These are phyloP conservation scores for Pichia rugopelliculosa DNA, from an alignment of 805 yeast species.

Conservation along the genomic window DNA sequence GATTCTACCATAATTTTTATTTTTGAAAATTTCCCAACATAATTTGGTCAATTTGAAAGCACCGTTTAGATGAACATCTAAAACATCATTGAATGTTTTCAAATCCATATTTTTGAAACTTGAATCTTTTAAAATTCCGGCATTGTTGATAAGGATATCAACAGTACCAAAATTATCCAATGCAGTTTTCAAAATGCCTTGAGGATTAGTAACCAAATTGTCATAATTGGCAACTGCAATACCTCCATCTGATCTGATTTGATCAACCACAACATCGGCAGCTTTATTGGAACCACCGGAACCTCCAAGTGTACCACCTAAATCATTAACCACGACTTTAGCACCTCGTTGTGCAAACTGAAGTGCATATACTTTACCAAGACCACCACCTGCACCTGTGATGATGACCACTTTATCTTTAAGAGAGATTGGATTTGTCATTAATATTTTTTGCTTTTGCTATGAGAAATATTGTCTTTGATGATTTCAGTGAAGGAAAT, in stretches of 20 bases:
- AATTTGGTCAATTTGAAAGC: constrained; percentile 78
- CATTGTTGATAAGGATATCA: constrained; percentile 85
- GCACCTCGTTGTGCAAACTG: constrained; percentile 90
- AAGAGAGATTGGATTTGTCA: constrained; percentile 35
- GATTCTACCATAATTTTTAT: constrained; percentile 83
- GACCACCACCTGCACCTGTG: constrained; percentile 98
- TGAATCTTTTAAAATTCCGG: constrained; percentile 88
- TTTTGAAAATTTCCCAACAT: constrained; percentile 85
- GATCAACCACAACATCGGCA: constrained; percentile 86
- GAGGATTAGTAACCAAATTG: constrained; percentile 77
- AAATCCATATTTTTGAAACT: constrained; percentile 81
- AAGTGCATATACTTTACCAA: constrained; percentile 82
- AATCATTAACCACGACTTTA: constrained; percentile 88
- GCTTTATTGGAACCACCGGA: constrained; percentile 62
- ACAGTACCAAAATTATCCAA: constrained; percentile 81
- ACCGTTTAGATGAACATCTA: constrained; percentile 86
- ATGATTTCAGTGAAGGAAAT: too few species aligned
- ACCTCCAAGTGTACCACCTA: constrained; percentile 79
- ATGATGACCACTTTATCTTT: constrained; percentile 85
- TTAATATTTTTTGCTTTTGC: too few species aligned
- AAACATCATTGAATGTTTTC: constrained; percentile 68
- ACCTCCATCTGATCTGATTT: constrained; percentile 71
- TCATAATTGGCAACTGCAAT: constrained; percentile 90
- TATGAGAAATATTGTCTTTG: too few species aligned
- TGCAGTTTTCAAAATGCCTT: constrained; percentile 78